phyloP scores from a whole-genome alignment of 371 early-diverging fungal genomes.

The Actinomortierella wolfii region DNA sequence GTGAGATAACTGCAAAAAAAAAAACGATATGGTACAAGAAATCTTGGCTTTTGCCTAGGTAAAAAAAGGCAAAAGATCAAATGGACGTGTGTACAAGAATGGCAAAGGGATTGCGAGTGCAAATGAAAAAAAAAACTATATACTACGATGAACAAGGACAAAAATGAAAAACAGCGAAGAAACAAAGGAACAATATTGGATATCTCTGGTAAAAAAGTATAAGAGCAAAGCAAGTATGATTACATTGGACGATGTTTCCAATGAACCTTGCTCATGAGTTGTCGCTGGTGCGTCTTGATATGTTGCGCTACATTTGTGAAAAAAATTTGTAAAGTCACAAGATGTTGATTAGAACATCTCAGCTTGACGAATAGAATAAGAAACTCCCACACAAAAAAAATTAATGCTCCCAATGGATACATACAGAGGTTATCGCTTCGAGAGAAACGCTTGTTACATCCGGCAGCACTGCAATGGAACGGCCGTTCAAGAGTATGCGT shows the following conservation, averaged over 20 bases:
- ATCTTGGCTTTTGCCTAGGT: too few species aligned
- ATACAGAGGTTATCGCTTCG: slow-evolving; percentile 77
- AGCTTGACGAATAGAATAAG: neutral
- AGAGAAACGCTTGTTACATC: slow-evolving; percentile 87
- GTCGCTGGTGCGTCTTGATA: slow-evolving; percentile 63
- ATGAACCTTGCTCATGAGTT: slow-evolving; percentile 35
- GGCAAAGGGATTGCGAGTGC: too few species aligned
- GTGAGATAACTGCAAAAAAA: too few species aligned
- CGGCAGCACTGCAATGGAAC: slow-evolving; percentile 75
- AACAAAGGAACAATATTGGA: too few species aligned
- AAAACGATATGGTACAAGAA: too few species aligned
- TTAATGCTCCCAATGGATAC: neutral
- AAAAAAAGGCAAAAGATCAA: too few species aligned
- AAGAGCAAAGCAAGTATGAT: too few species aligned
- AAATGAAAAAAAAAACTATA: too few species aligned
- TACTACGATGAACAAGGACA: too few species aligned
- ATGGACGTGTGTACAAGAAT: too few species aligned
- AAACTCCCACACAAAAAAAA: neutral
- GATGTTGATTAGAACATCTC: neutral
- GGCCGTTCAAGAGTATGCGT: slow-evolving; percentile 92
- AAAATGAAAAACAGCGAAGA: too few species aligned
- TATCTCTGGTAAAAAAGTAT: too few species aligned
- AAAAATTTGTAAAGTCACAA: neutral
- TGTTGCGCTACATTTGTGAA: slow-evolving; percentile 54
- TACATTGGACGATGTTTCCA: slow-evolving; percentile 31